Evolutionary conservation across 345 rosid species (phyloP).

Genomic region (Eucalyptus rudis): DNA sequence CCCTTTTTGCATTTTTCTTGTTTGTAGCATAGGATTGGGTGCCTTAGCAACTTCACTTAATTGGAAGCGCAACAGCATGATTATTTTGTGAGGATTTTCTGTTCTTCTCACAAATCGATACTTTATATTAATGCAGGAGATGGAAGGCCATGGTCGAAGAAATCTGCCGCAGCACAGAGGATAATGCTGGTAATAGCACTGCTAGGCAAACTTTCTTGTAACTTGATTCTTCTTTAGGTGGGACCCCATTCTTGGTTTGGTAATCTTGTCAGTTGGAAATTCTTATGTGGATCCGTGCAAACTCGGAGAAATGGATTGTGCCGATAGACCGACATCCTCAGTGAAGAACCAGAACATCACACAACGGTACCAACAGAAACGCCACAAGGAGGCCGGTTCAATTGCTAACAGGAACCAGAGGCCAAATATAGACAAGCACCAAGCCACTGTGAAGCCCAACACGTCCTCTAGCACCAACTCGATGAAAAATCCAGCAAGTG

Average conservation of each 20-base stretch:
- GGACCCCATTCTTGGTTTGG: not conserved
- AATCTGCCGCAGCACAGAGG: not conserved
- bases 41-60: not conserved
- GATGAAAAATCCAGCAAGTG: not conserved
- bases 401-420: not conserved
- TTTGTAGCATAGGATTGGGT: not conserved
- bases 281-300: not conserved
- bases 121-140: not conserved
- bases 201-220: not conserved
- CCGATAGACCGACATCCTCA: rapidly evolving
- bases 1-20: not conserved
- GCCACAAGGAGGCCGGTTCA: not conserved
- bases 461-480: not conserved
- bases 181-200: not conserved
- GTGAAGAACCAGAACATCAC: not conserved
- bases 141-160: not conserved
- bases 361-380: not conserved
- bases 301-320: not conserved
- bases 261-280: not conserved
- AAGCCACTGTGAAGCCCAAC: not conserved
- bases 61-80: not conserved
- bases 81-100: not conserved
- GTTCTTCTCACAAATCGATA: not conserved
- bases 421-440: not conserved
- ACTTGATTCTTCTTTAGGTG: not conserved